Evolutionary conservation across 768 basidiomycete species (phyloP).

Genomic region (Pulveroboletus sp.): DNA sequence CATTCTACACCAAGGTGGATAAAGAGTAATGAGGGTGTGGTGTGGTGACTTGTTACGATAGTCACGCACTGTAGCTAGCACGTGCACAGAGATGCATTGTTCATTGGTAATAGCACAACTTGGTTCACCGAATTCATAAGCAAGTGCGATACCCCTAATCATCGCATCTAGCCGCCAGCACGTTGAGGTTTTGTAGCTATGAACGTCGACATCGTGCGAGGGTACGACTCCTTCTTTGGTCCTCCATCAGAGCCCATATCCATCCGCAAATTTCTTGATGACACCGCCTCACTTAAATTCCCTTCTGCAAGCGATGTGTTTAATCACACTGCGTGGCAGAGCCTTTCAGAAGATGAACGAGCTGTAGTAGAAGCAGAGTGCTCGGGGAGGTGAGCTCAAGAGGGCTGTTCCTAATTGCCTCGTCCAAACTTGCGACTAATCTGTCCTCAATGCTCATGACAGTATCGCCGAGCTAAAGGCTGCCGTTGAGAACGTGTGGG

Average conservation of each 20-base stretch:
- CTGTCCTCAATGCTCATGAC: slow-evolving; percentile 1
- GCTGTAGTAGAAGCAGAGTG: slow-evolving; percentile 38
- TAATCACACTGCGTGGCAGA: slow-evolving; percentile 20
- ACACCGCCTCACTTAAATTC: slow-evolving; percentile 19
- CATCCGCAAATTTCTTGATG: slow-evolving; percentile 41
- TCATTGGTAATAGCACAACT: too few species aligned
- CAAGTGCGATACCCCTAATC: not conserved
- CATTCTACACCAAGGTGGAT: too few species aligned
- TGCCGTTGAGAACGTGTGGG: slow-evolving; percentile 43
- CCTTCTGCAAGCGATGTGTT: slow-evolving; percentile 8
- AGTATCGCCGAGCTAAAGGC: slow-evolving; percentile 52
- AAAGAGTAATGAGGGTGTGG: too few species aligned
- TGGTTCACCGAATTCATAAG: not conserved
- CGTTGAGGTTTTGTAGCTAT: not conserved
- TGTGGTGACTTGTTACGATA: too few species aligned
- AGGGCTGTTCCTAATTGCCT: not conserved
- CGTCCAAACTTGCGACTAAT: not conserved
- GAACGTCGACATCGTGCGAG: slow-evolving; percentile 25
- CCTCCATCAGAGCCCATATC: slow-evolving; percentile 56
- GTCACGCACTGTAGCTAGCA: too few species aligned
- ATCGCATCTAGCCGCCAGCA: not conserved
- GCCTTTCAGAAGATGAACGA: slow-evolving; percentile 24
- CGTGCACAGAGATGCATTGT: too few species aligned
- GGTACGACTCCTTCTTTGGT: slow-evolving; percentile 53
- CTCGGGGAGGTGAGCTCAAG: slow-evolving; percentile 31